These are phyloP conservation scores for Tausonia pullulans DNA, from an alignment of 1,284 basidiomycete species.

Conservation along the genomic window DNA sequence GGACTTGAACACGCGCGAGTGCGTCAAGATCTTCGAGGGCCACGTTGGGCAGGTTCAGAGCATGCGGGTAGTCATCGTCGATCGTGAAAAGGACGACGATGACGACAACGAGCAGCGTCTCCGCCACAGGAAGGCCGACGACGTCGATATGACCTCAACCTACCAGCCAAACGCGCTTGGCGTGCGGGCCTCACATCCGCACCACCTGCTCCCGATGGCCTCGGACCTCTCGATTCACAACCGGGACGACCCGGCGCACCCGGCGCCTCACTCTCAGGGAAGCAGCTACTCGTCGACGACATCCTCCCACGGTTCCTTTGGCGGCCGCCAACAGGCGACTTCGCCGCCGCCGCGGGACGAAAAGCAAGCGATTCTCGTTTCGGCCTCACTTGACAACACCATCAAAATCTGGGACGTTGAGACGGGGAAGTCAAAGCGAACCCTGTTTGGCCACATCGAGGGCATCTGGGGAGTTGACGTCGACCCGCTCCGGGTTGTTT, in stretches of 20 bases:
- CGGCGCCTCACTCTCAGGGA: background rate
- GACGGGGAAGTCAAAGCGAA: slow-evolving; percentile 62
- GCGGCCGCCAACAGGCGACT: slow-evolving; percentile 19
- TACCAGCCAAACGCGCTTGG: slow-evolving; percentile 16
- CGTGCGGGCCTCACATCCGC: slow-evolving; percentile 5
- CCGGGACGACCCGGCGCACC: background rate
- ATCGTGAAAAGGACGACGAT: slow-evolving; percentile 29
- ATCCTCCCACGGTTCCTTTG: background rate
- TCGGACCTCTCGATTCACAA: background rate
- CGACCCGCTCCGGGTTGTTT: slow-evolving; percentile 83
- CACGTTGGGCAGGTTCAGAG: slow-evolving; percentile 94
- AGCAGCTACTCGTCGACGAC: background rate
- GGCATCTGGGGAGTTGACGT: slow-evolving; percentile 93
- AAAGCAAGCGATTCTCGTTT: slow-evolving; percentile 60
- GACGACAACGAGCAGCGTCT: slow-evolving; percentile 25
- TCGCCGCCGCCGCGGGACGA: slow-evolving; percentile 25
- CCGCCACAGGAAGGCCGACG: background rate
- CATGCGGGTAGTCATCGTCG: slow-evolving; percentile 62
- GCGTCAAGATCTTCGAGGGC: slow-evolving; percentile 72
- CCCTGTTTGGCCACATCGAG: slow-evolving; percentile 88
- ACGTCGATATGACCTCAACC: background rate
- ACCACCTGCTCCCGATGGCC: background rate
- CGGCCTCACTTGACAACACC: slow-evolving; percentile 89
- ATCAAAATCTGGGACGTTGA: slow-evolving; percentile 96
- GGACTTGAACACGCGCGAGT: slow-evolving; percentile 73